Evolutionary conservation across 164 flowering plant genomes (phyloP).

Genomic region (Umbellularia californica): DNA sequence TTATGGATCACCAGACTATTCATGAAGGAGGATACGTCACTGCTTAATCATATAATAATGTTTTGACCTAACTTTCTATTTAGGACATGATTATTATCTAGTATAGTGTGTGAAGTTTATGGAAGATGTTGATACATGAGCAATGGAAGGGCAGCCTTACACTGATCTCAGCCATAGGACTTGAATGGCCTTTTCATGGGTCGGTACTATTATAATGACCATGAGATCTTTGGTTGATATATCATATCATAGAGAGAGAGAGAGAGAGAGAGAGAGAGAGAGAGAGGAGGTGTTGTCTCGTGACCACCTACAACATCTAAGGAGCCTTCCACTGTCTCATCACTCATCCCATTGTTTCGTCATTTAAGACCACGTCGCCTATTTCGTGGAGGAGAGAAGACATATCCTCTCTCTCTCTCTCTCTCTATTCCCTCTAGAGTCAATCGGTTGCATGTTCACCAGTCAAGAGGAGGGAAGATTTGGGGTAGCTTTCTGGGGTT

Average conservation of each 20-base stretch:
- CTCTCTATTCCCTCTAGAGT: background rate
- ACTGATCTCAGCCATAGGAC: background rate
- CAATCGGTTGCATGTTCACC: background rate
- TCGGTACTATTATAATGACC: background rate
- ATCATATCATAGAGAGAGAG: too few relatives aligned
- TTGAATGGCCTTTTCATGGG: background rate
- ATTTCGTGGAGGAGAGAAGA: background rate
- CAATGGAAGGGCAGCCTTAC: background rate
- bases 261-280: too few relatives aligned
- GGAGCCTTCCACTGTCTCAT: background rate
- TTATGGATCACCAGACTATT: background rate
- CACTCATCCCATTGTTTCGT: too few relatives aligned
- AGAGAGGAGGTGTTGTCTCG: background rate
- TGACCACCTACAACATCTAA: background rate
- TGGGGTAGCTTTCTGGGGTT: background rate
- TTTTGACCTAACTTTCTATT: background rate
- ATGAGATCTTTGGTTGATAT: background rate
- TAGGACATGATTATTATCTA: background rate
- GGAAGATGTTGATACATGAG: too few relatives aligned
- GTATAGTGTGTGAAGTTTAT: background rate
- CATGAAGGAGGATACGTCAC: background rate
- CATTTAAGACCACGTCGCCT: background rate
- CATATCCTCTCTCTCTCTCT: background rate
- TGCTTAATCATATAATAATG: background rate
- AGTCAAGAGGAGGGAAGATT: background rate